Conservation (phyloP, 140 eudicot genomes). For the Erigeron philadelphicus region DNA sequence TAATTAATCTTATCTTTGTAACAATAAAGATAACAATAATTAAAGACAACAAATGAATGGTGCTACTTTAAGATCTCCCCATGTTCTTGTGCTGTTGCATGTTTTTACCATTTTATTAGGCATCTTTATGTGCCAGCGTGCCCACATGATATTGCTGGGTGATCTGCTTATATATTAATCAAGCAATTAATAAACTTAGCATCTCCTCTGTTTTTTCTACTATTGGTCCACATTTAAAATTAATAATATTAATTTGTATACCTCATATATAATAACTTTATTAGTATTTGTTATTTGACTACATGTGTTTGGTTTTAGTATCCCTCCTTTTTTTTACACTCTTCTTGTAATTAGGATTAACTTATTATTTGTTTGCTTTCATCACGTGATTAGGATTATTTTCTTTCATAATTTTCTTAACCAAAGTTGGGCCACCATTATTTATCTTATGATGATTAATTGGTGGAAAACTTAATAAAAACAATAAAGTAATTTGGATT, state of each 20-base stretch:
- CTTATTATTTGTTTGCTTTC: constrained; percentile 25
- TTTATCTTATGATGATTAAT: too few species aligned
- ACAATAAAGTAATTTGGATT: too few species aligned
- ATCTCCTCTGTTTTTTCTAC: constrained; percentile 18
- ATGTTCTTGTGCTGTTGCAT: constrained; percentile 29
- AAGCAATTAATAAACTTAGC: constrained; percentile 25
- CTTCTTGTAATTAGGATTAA: constrained; percentile 10
- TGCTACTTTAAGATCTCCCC: constrained; percentile 36
- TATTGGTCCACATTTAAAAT: not conserved
- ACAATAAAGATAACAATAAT: not conserved
- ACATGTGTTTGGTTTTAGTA: constrained; percentile 21
- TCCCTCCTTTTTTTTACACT: not conserved
- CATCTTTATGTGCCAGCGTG: constrained; percentile 36
- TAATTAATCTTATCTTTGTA: constrained; percentile 15
- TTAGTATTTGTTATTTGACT: constrained; percentile 17
- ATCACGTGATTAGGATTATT: constrained; percentile 31
- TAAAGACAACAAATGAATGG: constrained; percentile 26
- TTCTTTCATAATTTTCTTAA: not conserved
- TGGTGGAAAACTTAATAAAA: too few species aligned
- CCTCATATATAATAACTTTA: constrained; percentile 14
- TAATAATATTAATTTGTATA: not conserved
- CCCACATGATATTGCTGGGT: constrained; percentile 35
- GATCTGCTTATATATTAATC: constrained; percentile 25
- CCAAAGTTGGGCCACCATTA: not conserved
- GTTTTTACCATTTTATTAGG: constrained; percentile 26